Evolutionary conservation across 768 basidiomycete genomes (phyloP).

Genomic region (Tylopilus felleus): DNA sequence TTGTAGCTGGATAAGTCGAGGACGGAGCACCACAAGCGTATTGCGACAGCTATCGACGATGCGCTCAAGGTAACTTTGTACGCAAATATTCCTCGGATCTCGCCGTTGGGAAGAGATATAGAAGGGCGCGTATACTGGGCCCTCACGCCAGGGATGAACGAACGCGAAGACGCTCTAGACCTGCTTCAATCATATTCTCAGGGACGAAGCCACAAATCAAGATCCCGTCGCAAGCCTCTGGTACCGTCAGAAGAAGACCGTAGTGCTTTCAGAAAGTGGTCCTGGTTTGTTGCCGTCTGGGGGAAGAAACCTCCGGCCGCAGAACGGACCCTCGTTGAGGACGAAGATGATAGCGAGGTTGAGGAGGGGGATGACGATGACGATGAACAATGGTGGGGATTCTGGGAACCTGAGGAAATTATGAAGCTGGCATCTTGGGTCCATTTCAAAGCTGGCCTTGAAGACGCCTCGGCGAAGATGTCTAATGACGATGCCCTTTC

Average conservation of each 20-base stretch:
- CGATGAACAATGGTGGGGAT: conserved; percentile 66
- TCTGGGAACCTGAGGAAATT: conserved; percentile 65
- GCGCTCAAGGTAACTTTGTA: conserved; percentile 48
- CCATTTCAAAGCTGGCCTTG: conserved; percentile 44
- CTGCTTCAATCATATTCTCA: conserved; percentile 23
- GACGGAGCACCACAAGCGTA: conserved; percentile 48
- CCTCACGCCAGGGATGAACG: conserved; percentile 54
- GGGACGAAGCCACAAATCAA: conserved; percentile 30
- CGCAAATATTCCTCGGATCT: conserved; percentile 50
- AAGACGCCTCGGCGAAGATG: conserved; percentile 18
- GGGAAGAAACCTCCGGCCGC: conserved; percentile 47
- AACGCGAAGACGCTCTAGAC: conserved; percentile 48
- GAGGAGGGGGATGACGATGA: conserved; percentile 34
- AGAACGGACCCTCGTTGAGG: conserved; percentile 25
- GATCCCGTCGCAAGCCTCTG: conserved; percentile 39
- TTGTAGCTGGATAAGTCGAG: conserved; percentile 41
- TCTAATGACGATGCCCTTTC: neutral
- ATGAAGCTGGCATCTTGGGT: conserved; percentile 65
- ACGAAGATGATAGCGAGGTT: conserved; percentile 24
- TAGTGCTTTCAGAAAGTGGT: conserved; percentile 56
- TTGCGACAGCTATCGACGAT: conserved; percentile 49
- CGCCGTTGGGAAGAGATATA: conserved; percentile 61
- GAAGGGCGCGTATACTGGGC: conserved; percentile 70
- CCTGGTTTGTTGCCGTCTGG: conserved; percentile 77
- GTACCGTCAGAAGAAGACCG: conserved; percentile 47